Evolutionary conservation across 352 stramenopile genomes (phyloP).

Genomic region (Pythium aquatile): DNA sequence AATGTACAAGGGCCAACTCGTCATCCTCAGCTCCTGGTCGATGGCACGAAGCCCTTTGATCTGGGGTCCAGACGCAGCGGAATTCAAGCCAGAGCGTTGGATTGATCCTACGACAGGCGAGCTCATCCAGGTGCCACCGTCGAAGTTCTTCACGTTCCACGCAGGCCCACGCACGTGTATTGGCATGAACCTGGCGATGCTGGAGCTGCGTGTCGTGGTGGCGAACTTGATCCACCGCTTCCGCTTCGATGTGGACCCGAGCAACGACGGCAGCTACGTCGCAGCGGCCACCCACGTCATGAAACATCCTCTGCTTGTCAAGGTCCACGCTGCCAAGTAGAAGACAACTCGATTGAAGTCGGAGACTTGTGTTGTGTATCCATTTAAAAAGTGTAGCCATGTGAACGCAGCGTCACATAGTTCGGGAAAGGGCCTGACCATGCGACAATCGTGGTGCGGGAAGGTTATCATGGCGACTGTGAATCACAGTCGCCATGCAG

Average conservation of each 20-base stretch:
- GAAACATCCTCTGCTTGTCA: conserved; percentile 14
- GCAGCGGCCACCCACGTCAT: conserved; percentile 5
- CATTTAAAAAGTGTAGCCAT: not conserved
- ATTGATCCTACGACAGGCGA: conserved; percentile 23
- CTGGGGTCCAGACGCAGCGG: not conserved
- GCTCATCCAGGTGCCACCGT: conserved; percentile 8
- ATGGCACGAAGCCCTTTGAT: conserved; percentile 29
- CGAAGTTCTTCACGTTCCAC: conserved; percentile 40
- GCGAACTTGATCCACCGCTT: conserved; percentile 14
- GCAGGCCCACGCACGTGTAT: conserved; percentile 42
- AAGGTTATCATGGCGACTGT: not conserved
- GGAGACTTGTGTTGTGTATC: not conserved
- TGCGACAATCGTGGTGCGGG: not conserved
- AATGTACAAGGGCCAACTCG: conserved; percentile 22
- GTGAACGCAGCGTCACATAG: not conserved
- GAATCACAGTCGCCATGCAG: not conserved
- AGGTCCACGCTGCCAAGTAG: not conserved
- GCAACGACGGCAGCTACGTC: conserved; percentile 16
- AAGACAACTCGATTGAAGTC: not conserved
- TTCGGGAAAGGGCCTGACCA: not conserved
- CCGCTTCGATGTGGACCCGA: conserved; percentile 8
- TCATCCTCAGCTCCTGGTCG: conserved; percentile 30
- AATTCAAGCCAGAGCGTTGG: conserved; percentile 36
- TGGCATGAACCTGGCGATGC: conserved; percentile 28
- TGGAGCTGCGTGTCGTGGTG: conserved; percentile 7